Evolutionary conservation across 345 rosid species (phyloP).

Genomic region (Brassica cretica): DNA sequence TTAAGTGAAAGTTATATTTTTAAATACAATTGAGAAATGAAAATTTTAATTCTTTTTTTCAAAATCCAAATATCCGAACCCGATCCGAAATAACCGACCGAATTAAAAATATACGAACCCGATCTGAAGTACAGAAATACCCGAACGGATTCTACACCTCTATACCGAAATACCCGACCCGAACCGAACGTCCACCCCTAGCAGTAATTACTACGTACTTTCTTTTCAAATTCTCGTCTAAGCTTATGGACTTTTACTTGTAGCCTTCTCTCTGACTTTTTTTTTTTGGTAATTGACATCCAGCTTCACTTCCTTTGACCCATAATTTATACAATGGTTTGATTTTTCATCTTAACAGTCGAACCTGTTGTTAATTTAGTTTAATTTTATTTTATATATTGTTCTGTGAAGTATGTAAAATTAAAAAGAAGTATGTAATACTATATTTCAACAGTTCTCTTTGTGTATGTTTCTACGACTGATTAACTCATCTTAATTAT

Average conservation of each 20-base stretch:
- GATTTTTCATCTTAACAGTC: background rate
- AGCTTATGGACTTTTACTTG: constrained; percentile 4
- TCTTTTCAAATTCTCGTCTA: constrained; percentile 25
- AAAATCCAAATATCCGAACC: no score
- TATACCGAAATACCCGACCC: no score
- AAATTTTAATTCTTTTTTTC: no score
- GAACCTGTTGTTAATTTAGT: background rate
- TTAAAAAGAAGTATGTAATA: background rate
- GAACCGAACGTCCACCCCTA: no score
- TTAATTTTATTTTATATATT: no score
- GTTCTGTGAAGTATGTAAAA: background rate
- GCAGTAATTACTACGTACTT: constrained; percentile 3
- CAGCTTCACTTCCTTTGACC: constrained; percentile 23
- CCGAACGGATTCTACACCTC: no score
- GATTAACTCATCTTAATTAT: background rate
- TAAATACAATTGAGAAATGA: no score
- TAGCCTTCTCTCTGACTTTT: background rate
- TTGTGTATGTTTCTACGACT: background rate
- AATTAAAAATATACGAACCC: no score
- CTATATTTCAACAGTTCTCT: background rate
- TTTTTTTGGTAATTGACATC: constrained; percentile 8
- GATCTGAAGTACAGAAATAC: no score
- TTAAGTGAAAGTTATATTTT: no score
- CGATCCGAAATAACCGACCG: no score
- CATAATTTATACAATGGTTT: background rate